Conservation (phyloP, 2,329 filamentous ascomycete species). For the Septoria linicola region DNA sequence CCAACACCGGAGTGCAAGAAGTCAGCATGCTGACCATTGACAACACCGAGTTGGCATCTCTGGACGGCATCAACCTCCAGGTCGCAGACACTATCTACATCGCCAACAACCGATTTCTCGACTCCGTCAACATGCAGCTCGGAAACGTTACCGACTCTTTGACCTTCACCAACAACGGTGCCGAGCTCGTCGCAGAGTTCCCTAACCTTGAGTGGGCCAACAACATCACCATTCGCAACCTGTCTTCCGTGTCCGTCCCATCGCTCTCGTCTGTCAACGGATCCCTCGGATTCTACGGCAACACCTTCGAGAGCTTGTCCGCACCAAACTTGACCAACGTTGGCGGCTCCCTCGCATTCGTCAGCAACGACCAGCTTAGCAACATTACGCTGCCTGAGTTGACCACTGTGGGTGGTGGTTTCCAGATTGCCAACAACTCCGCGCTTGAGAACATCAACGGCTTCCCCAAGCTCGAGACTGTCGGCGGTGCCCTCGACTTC, state of each 20-base stretch:
- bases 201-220: conserved; percentile 74
- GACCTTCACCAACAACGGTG: conserved; percentile 77
- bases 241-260: conserved; percentile 70
- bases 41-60: conserved; percentile 78
- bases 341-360: conserved; percentile 57
- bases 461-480: conserved; percentile 66
- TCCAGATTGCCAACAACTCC: conserved; percentile 90
- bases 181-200: conserved; percentile 68
- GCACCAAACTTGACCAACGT: conserved; percentile 71
- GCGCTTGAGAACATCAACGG: conserved; percentile 62
- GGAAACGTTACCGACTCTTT: conserved; percentile 70
- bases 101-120: conserved; percentile 85
- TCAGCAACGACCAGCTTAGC: conserved; percentile 56
- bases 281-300: conserved; percentile 80
- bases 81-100: conserved; percentile 73
- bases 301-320: conserved; percentile 62
- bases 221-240: conserved; percentile 81
- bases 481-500: conserved; percentile 80
- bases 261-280: conserved; percentile 71
- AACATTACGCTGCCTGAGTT: conserved; percentile 77
- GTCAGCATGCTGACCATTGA: conserved; percentile 70
- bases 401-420: conserved; percentile 69
- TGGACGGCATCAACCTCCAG: conserved; percentile 78
- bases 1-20: conserved; percentile 60
- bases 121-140: conserved; percentile 72